Evolutionary conservation across 2,329 filamentous ascomycete genomes (phyloP), one percentile per base, ranked within the genome.

Genomic region (Penicillium sp.): DNA sequence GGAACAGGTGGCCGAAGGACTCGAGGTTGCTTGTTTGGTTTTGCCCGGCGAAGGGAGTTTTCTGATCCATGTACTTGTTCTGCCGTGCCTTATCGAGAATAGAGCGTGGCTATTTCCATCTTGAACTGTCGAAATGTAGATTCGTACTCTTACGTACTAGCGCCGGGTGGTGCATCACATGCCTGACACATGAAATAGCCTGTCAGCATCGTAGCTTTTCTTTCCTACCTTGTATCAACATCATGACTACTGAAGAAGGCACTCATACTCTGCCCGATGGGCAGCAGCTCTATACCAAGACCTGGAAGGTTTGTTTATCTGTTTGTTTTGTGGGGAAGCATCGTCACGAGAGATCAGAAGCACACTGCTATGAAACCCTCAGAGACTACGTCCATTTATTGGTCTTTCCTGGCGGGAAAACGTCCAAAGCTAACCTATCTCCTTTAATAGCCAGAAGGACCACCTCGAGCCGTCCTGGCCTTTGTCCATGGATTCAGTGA

Each of bases 401-500:
- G 27, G 9, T 10, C 27, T 11, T 30, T 30, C 27, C 27, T 10
- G 9, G 27, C 4, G 6, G 7, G 25, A 11, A 28, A 11, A 11
- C 28, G 11, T 14, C 4, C 11, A 3, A 30, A 20, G 18, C 35
- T 38, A 13, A 38, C 7, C 3, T 22, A 20, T 18, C 10, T 18
- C 13, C 16, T 36, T 20, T 20, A 1, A 20, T 38, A 41, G 53
- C 51, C 53, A 16, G 49, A 18, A 11, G 54, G 27, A 46, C 25
- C 44, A 22, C 72, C 81, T 49, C 82, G 81, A 63, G 91, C 91
- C 31, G 88, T 88, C 60, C 71, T 95, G 44, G 79, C 94, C 63
- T 88, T 95, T 72, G 76, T 96, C 57, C 92, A 96, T 74, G 92
- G 92, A 64, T 96, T 92, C 79, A 90, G 85, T 70, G 92, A 96